phyloP scores from a whole-genome alignment of 1,139 yeast genomes.

The Geotrichum histeridarum region DNA sequence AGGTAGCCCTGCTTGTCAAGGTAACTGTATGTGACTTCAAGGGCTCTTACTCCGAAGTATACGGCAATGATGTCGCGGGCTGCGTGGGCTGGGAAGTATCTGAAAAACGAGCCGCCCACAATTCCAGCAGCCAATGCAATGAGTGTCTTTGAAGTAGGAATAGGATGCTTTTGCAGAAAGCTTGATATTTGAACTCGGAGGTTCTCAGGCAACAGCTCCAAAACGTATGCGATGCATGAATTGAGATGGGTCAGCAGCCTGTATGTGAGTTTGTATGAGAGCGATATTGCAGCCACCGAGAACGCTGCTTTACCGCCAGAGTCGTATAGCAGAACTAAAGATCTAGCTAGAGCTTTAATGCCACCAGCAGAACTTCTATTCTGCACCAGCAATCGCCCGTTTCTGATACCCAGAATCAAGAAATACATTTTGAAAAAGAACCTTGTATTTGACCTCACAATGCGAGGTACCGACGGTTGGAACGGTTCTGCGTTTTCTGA shows the following conservation, averaged over 20 bases:
- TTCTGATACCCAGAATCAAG: neutral
- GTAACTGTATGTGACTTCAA: slow-evolving; percentile 36
- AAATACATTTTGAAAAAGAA: slow-evolving; percentile 8
- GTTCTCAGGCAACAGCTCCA: too few species aligned
- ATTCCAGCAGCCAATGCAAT: slow-evolving; percentile 5
- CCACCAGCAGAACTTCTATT: neutral
- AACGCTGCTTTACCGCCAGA: slow-evolving; percentile 2
- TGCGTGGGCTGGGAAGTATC: slow-evolving; percentile 26
- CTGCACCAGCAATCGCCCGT: neutral
- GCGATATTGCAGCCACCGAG: slow-evolving; percentile 6
- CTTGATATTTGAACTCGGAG: too few species aligned
- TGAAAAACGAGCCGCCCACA: slow-evolving; percentile 6
- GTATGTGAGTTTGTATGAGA: slow-evolving; percentile 9
- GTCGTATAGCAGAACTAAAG: neutral
- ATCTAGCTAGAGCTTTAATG: neutral
- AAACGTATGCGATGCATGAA: too few species aligned
- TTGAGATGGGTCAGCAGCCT: neutral
- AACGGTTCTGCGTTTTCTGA: neutral
- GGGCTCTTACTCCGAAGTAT: slow-evolving; percentile 34
- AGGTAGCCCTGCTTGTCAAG: slow-evolving; percentile 35
- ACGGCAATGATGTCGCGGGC: slow-evolving; percentile 33
- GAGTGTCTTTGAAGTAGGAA: neutral
- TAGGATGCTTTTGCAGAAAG: too few species aligned
- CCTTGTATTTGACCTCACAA: slow-evolving; percentile 12
- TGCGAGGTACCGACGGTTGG: neutral